phyloP scores from a whole-genome alignment of 2,329 filamentous ascomycete genomes.

The Nemania sp. region DNA sequence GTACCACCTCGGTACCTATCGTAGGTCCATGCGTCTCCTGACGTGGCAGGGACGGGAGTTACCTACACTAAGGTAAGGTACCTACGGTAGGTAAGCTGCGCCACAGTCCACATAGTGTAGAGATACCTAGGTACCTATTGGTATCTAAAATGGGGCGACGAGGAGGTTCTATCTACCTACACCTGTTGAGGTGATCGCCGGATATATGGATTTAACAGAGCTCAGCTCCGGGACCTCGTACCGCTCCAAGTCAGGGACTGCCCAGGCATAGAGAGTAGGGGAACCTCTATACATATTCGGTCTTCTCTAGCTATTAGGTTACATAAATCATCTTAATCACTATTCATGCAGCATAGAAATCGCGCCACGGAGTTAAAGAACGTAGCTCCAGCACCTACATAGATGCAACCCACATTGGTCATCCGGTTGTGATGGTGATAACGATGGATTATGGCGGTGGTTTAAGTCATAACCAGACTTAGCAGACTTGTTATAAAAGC shows the following conservation, averaged over 20 bases:
- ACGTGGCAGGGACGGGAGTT: not conserved
- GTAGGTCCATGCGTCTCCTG: too few species aligned
- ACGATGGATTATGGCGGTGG: not conserved
- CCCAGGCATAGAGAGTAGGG: too few species aligned
- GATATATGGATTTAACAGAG: slow-evolving; percentile 24
- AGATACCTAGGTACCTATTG: not conserved
- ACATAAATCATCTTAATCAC: not conserved
- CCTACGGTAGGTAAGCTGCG: too few species aligned
- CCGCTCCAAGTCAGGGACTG: too few species aligned
- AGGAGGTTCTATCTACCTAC: too few species aligned
- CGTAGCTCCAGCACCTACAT: slow-evolving; percentile 13
- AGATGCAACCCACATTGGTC: slow-evolving; percentile 2
- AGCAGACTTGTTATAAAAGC: slow-evolving; percentile 18
- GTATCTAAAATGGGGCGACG: too few species aligned
- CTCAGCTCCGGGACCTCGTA: not conserved
- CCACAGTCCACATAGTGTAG: slow-evolving; percentile 3
- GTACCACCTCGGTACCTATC: too few species aligned
- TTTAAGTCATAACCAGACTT: not conserved
- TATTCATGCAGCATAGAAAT: not conserved
- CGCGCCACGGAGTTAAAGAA: slow-evolving; percentile 12
- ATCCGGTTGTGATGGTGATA: not conserved
- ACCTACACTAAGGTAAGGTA: too few species aligned
- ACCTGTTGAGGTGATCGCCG: too few species aligned
- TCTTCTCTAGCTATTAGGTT: not conserved
- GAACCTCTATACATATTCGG: too few species aligned